phyloP scores from a whole-genome alignment of 495 filamentous ascomycete genomes.

The Talaromyces proteolyticus region DNA sequence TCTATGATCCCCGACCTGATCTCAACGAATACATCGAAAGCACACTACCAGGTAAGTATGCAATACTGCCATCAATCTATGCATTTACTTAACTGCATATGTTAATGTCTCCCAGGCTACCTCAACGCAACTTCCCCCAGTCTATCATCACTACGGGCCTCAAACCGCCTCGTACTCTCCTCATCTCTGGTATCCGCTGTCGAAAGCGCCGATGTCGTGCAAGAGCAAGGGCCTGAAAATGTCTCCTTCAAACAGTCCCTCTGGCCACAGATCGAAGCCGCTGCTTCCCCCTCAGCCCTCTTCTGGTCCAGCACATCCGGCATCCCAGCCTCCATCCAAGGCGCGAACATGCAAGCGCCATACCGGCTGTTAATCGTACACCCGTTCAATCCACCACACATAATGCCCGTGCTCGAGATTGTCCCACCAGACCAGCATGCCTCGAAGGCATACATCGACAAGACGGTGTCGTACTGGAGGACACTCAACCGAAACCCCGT shows the following conservation, averaged over 20 bases:
- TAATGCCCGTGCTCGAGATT: conserved; percentile 58
- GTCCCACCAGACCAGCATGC: conserved; percentile 42
- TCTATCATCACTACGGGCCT: conserved; percentile 13
- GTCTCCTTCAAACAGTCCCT: conserved; percentile 42
- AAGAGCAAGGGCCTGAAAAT: conserved; percentile 55
- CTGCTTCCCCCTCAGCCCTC: conserved; percentile 30
- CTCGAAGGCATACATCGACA: conserved; percentile 24
- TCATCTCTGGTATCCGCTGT: conserved; percentile 34
- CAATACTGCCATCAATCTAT: neutral
- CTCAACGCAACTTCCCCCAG: conserved; percentile 8
- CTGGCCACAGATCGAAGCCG: conserved; percentile 40
- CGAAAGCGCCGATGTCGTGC: conserved; percentile 40
- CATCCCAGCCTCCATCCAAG: conserved; percentile 46
- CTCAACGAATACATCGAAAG: conserved; percentile 35
- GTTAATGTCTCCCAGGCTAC: conserved; percentile 4
- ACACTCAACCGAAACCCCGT: conserved; percentile 43
- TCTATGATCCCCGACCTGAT: conserved; percentile 47
- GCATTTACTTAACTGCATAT: neutral
- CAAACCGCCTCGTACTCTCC: conserved; percentile 28
- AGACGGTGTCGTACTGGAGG: conserved; percentile 43
- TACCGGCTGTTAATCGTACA: conserved; percentile 49
- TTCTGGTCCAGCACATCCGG: conserved; percentile 55
- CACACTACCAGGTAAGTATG: conserved; percentile 30
- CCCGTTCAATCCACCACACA: conserved; percentile 58
- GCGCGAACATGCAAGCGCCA: conserved; percentile 27